Base-by-base conservation (phyloP, 2,329 filamentous ascomycete species). In the Neonectria hederae region DNA sequence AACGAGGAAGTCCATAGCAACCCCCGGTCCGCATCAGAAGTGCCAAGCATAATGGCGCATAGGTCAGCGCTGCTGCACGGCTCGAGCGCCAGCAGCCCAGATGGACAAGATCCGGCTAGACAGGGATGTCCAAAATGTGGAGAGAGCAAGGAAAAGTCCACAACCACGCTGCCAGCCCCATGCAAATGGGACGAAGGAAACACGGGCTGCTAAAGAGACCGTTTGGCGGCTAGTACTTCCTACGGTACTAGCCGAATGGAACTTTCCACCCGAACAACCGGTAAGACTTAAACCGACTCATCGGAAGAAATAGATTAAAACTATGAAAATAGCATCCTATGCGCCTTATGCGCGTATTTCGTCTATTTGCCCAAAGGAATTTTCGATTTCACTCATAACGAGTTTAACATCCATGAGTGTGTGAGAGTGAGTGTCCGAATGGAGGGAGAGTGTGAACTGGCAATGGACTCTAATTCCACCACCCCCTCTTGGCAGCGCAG, bases 11-110 rank as follows among this genome's bases (percentile, higher is more conserved):
- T 63, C 42, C n/a, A 54, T 19, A 28, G 32, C 28, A 32, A 7
- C 21, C 26, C 49, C 21, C 21, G 54, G 49, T 42, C 60, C 60
- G 58, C 54, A 54, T 32, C 54, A 53, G n/a, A 58, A 48, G 52
- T 59, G 63, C 63, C 63, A 66, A 66, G 63, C 63, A 66, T 61
- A 56, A 60, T 66, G 61, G 60, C 64, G 56, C 60, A 59, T 43
- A 57, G 35, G 53, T 61, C 56, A 58, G 52, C 56, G 28, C 51
- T 59, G 55, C 59, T 65, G 63, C 59, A 63, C 57, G 55, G 55
- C 49, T 65, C 53, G 46, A 63, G 52, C 51, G 55, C 59, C 63
- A 63, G 54, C 38, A 59, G 45, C 58, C 59, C 24, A 63, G 59
- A 63, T 59, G 51, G 56, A 60, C 64, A 60, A 66, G 64, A 66